Evolutionary conservation across 257 asterid species (phyloP).

Genomic region (Gentiana macrophylla): DNA sequence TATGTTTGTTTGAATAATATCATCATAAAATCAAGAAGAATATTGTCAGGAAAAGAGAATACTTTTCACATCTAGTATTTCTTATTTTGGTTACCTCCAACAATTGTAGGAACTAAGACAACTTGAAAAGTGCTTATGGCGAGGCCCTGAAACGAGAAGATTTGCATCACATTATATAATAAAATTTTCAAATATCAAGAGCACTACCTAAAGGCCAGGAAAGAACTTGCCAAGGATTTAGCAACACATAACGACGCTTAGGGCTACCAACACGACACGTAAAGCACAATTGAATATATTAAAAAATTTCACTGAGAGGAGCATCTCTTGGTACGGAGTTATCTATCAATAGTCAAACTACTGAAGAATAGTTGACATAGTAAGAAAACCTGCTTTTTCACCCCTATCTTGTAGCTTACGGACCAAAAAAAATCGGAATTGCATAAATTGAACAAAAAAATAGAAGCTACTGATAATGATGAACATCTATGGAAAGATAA

Average conservation of each 20-base stretch:
- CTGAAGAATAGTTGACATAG: too few relatives aligned
- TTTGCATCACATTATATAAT: background rate
- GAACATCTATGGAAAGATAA: too few relatives aligned
- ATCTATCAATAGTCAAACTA: too few relatives aligned
- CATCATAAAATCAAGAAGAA: constrained; percentile 1
- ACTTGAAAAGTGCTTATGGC: constrained; percentile 96
- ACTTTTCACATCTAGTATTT: background rate
- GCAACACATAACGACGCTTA: background rate
- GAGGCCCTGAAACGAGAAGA: constrained; percentile 55
- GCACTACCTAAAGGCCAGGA: background rate
- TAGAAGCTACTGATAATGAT: too few relatives aligned
- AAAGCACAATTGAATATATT: too few relatives aligned
- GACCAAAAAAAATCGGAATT: too few relatives aligned
- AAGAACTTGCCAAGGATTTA: too few relatives aligned
- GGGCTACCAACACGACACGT: background rate
- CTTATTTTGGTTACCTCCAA: constrained; percentile 64
- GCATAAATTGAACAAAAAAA: too few relatives aligned
- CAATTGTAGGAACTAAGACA: constrained; percentile 82
- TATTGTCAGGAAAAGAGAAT: constrained; percentile 1
- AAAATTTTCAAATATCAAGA: background rate
- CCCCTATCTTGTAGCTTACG: too few relatives aligned
- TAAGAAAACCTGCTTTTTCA: too few relatives aligned
- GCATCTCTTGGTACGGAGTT: too few relatives aligned
- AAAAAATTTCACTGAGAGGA: too few relatives aligned
- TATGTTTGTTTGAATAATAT: background rate